Evolutionary conservation across 2,329 filamentous ascomycete genomes (phyloP).

Genomic region (Aspergillus quadricinctus): DNA sequence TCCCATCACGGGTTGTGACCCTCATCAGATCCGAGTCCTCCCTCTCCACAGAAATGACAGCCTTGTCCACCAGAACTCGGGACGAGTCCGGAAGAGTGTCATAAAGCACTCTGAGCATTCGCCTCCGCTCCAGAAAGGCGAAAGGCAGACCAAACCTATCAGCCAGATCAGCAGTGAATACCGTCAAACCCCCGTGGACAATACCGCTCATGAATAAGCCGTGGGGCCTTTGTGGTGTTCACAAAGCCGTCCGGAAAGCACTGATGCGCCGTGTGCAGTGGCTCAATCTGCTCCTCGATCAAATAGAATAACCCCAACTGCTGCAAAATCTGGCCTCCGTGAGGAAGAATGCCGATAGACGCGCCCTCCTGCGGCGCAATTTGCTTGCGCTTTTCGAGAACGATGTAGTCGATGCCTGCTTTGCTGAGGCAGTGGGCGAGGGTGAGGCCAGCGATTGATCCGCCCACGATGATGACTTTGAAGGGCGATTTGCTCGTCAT

Average conservation of each 20-base stretch:
- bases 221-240: not conserved
- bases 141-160: not conserved
- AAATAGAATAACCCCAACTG: not conserved
- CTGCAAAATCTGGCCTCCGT: not conserved
- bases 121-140: not conserved
- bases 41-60: slow-evolving; percentile 7
- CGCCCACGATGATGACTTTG: not conserved
- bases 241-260: not conserved
- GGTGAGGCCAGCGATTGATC: not conserved
- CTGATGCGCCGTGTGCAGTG: not conserved
- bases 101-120: slow-evolving; percentile 20
- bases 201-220: not conserved
- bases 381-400: not conserved
- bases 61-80: slow-evolving; percentile 15
- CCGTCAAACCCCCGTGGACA: not conserved
- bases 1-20: slow-evolving; percentile 11
- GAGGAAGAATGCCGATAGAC: not conserved
- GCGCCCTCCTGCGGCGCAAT: not conserved
- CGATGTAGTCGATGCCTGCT: not conserved
- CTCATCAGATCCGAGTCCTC: not conserved
- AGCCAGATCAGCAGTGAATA: not conserved
- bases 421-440: not conserved
- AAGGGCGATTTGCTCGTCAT: not conserved
- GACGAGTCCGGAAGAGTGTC: slow-evolving; percentile 20
- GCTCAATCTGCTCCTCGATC: not conserved